Conservation (phyloP, 495 filamentous ascomycete species). For the Penicillium atrosanguineum region DNA sequence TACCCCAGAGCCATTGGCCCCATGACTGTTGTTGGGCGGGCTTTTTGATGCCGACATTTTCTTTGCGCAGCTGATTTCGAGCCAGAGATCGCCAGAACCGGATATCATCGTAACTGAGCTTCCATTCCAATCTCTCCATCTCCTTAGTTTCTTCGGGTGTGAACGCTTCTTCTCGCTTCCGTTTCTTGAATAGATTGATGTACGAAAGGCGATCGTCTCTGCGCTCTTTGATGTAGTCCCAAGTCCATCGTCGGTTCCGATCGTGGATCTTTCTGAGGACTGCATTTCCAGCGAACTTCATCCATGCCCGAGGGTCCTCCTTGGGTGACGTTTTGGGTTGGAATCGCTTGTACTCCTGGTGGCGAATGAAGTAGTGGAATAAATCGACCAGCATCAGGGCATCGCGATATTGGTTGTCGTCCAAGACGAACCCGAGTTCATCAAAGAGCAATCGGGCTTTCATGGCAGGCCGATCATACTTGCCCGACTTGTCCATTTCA, state of each 20-base stretch:
- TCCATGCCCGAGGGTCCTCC: constrained; percentile 89
- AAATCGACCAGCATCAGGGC: constrained; percentile 95
- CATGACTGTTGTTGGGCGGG: constrained; percentile 67
- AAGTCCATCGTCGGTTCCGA: constrained; percentile 83
- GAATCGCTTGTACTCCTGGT: constrained; percentile 93
- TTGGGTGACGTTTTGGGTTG: constrained; percentile 84
- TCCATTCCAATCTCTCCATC: constrained; percentile 74
- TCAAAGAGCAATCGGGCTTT: constrained; percentile 91
- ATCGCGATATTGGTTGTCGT: constrained; percentile 96
- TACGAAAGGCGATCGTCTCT: constrained; percentile 87
- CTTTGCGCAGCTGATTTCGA: constrained; percentile 90
- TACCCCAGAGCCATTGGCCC: constrained; percentile 85
- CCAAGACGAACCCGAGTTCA: constrained; percentile 91
- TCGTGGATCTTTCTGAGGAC: constrained; percentile 93
- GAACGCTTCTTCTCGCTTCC: constrained; percentile 74
- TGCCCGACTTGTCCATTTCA: constrained; percentile 88
- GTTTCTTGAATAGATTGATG: constrained; percentile 92
- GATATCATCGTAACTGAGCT: constrained; percentile 91
- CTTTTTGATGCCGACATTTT: constrained; percentile 81
- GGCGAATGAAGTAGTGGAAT: constrained; percentile 96
- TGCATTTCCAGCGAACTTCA: constrained; percentile 83
- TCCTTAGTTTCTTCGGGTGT: constrained; percentile 66
- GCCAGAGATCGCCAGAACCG: constrained; percentile 95
- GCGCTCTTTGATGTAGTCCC: constrained; percentile 90
- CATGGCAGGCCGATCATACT: constrained; percentile 75